These are phyloP conservation scores for Solanum chiquidenum DNA, from an alignment of 257 asterid genomes.

Conservation along the genomic window DNA sequence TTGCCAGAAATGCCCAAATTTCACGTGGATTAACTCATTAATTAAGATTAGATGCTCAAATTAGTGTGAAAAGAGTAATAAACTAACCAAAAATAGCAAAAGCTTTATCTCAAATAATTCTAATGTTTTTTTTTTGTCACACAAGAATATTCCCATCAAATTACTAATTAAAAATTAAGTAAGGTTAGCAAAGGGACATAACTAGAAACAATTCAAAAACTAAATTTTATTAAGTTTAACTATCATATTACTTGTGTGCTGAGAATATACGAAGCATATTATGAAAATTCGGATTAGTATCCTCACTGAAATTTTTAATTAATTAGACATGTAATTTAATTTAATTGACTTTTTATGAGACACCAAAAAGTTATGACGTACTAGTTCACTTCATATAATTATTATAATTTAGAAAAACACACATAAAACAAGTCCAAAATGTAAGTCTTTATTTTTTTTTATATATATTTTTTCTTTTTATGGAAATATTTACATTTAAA, in stretches of 20 bases:
- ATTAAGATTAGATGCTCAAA: not conserved
- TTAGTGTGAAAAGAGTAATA: not conserved
- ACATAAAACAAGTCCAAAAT: not conserved
- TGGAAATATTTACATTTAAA: not conserved
- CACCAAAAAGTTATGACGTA: not conserved
- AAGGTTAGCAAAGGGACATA: not conserved
- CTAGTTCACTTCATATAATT: not conserved
- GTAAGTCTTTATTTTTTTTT: not conserved
- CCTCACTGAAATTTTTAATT: not conserved
- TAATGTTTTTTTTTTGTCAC: not conserved
- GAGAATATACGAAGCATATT: not conserved
- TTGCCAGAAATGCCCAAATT: not conserved
- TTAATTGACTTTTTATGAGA: not conserved
- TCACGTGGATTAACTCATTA: not conserved
- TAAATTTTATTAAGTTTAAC: not conserved
- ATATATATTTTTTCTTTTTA: not conserved
- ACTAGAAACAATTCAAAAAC: not conserved
- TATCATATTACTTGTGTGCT: not conserved
- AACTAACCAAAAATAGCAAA: not conserved
- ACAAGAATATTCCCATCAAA: not conserved
- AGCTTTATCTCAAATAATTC: not conserved
- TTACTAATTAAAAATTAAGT: not conserved
- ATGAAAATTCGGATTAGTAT: not conserved
- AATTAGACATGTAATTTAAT: not conserved
- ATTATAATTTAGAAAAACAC: not conserved